phyloP scores from a whole-genome alignment of 768 basidiomycete species.

The Boletus reticuloceps region DNA sequence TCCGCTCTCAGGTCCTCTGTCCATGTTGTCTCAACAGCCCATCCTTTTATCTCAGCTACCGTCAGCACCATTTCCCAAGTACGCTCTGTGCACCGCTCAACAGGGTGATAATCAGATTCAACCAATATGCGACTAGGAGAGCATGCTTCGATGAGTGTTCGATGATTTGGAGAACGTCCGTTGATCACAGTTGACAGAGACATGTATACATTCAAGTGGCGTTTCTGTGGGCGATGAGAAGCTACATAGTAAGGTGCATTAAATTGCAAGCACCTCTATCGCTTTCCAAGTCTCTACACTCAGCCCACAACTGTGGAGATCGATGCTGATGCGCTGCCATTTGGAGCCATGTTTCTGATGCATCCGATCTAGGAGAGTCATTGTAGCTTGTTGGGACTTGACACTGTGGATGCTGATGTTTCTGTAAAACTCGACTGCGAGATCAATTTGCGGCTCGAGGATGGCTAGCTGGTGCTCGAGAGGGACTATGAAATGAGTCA shows the following conservation, averaged over 20 bases:
- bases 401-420: conserved; percentile 90
- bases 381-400: conserved; percentile 65
- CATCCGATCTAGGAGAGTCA: conserved; percentile 63
- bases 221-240: conserved; percentile 45
- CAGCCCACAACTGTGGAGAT: conserved; percentile 88
- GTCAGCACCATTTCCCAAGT: conserved; percentile 78
- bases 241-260: not conserved
- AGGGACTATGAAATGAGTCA: conserved; percentile 79
- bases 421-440: conserved; percentile 77
- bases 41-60: conserved; percentile 74
- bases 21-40: conserved; percentile 69
- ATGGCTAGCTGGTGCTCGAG: conserved; percentile 77
- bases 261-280: conserved; percentile 56
- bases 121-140: conserved; percentile 68
- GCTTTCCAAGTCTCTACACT: conserved; percentile 71
- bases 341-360: conserved; percentile 50
- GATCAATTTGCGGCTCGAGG: conserved; percentile 78
- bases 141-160: conserved; percentile 62
- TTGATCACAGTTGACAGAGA: conserved; percentile 90
- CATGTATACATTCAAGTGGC: conserved; percentile 75
- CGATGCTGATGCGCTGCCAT: conserved; percentile 73
- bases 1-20: conserved; percentile 31
- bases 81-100: conserved; percentile 51
- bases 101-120: conserved; percentile 82
- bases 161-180: conserved; percentile 60